Evolutionary conservation across 176 grass and related monocot species (phyloP).

Genomic region (Sorghum bicolor): Sorghum_bicolor_NCBIv3 NC_012872.2:56126501-56127000

Average conservation of each 20-base stretch:
- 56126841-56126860: neutral
- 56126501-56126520: neutral
- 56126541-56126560: conserved; percentile 56
- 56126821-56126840: conserved; percentile 6
- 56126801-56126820: neutral
- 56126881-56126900: conserved; percentile 46
- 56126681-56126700: neutral
- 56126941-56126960: conserved; percentile 95
- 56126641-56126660: conserved; percentile 11
- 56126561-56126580: conserved; percentile 27
- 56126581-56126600: conserved; percentile 39
- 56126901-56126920: conserved; percentile 43
- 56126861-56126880: conserved; percentile 7
- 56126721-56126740: conserved; percentile 47
- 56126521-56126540: conserved; percentile 7
- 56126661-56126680: neutral
- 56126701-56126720: neutral
- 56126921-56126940: conserved; percentile 81
- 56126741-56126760: conserved; percentile 54
- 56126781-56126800: conserved; percentile 51
- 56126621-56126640: conserved; percentile 55
- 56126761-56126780: conserved; percentile 59
- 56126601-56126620: conserved; percentile 29
- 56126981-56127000: conserved; percentile 1
- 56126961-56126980: conserved; percentile 14